Conservation (phyloP, 1,284 basidiomycete species). For the Rhodotorula glutinis region DNA sequence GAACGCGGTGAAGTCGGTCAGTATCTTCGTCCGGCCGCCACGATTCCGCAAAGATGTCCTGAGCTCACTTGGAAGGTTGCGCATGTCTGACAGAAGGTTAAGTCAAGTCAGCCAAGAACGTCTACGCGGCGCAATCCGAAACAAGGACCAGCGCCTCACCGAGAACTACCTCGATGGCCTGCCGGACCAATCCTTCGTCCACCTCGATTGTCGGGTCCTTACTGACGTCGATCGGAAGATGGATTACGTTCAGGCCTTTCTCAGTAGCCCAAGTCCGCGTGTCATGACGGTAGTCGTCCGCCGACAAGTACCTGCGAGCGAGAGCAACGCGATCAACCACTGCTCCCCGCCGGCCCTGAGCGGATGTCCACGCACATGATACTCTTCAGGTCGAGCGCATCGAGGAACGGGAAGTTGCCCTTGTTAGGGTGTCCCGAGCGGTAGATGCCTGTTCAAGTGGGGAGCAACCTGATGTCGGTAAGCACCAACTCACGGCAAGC, state of each 20-base stretch:
- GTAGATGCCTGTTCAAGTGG: constrained; percentile 23
- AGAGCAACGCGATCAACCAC: background rate
- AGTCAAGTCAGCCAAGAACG: background rate
- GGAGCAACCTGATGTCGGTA: no score
- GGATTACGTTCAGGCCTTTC: constrained; percentile 25
- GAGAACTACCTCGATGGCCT: constrained; percentile 28
- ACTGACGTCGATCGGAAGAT: constrained; percentile 31
- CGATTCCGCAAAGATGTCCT: background rate
- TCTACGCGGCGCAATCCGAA: background rate
- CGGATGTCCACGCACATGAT: constrained; percentile 45
- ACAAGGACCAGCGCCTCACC: constrained; percentile 26
- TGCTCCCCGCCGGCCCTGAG: no score
- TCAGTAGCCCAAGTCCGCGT: constrained; percentile 31
- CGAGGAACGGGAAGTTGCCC: constrained; percentile 49
- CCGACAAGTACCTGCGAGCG: constrained; percentile 40
- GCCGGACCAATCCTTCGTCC: constrained; percentile 17
- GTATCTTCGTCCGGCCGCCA: background rate
- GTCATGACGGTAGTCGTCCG: constrained; percentile 34
- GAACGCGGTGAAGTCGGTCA: background rate
- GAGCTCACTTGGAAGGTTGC: constrained; percentile 33
- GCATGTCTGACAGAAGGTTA: constrained; percentile 8
- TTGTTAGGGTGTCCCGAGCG: constrained; percentile 50
- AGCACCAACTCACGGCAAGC: no score
- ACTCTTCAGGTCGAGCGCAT: constrained; percentile 45
- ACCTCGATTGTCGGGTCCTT: constrained; percentile 35